Conservation (phyloP, 345 rosid species). For the Triadica sebifera region DNA sequence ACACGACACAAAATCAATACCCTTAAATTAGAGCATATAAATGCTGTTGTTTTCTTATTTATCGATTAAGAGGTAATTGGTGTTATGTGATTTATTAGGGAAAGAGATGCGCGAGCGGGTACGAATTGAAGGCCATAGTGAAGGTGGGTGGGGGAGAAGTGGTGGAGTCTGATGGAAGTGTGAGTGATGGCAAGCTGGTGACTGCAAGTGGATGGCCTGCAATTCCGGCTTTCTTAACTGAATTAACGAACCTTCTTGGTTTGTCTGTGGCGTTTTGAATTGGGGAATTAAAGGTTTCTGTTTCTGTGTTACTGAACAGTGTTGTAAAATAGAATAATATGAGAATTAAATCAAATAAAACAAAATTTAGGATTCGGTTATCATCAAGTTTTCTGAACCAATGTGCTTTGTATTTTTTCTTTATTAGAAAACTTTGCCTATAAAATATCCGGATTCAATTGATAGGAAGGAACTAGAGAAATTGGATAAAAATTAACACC, state of each 20-base stretch:
- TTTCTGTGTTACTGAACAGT: background rate
- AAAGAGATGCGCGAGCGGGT: slow-evolving; percentile 43
- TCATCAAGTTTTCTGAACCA: too few species aligned
- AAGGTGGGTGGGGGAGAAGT: slow-evolving; percentile 46
- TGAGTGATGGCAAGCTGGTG: slow-evolving; percentile 42
- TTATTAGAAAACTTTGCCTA: too few species aligned
- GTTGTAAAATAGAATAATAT: too few species aligned
- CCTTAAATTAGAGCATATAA: too few species aligned
- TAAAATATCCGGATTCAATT: too few species aligned
- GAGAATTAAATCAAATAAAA: too few species aligned
- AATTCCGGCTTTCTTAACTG: slow-evolving; percentile 38
- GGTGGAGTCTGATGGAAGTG: slow-evolving; percentile 34
- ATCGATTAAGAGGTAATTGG: background rate
- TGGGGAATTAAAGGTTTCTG: background rate
- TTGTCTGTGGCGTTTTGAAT: slow-evolving; percentile 35
- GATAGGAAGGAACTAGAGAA: too few species aligned
- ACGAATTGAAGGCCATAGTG: slow-evolving; percentile 45
- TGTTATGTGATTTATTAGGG: slow-evolving; percentile 21
- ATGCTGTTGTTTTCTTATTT: too few species aligned
- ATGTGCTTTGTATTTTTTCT: too few species aligned
- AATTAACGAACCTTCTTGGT: slow-evolving; percentile 35
- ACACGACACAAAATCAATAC: too few species aligned
- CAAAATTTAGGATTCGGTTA: too few species aligned
- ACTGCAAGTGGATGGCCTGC: slow-evolving; percentile 45
- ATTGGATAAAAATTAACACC: too few species aligned